phyloP scores from a whole-genome alignment of 1,284 basidiomycete genomes.

The Sanguinoderma infundibulare region DNA sequence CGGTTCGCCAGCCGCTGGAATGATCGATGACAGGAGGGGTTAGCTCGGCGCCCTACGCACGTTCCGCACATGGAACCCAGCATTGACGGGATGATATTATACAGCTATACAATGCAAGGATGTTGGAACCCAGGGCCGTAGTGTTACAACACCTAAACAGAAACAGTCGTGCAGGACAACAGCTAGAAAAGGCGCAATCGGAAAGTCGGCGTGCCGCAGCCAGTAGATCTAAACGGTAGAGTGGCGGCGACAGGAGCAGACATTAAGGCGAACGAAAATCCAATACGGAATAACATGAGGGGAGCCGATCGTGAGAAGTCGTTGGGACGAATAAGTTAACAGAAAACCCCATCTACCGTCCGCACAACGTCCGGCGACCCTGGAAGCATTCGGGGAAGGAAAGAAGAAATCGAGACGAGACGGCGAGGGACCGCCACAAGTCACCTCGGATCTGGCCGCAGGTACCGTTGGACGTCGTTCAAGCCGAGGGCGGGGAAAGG shows the following conservation, averaged over 20 bases:
- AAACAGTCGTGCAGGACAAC: background rate
- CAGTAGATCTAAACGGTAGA: background rate
- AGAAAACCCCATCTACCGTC: background rate
- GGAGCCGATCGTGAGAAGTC: constrained; percentile 13
- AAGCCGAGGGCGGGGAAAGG: constrained; percentile 49
- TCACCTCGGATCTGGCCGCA: constrained; percentile 5
- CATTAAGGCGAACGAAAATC: background rate
- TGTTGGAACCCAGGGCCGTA: background rate
- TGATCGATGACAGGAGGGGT: too few species aligned
- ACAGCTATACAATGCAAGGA: background rate
- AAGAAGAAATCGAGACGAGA: background rate
- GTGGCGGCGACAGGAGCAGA: background rate
- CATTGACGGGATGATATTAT: background rate
- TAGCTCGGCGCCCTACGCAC: too few species aligned
- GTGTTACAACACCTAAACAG: constrained; percentile 3
- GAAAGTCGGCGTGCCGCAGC: too few species aligned
- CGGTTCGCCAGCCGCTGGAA: too few species aligned
- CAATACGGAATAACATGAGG: background rate
- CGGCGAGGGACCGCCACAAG: background rate
- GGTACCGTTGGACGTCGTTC: constrained; percentile 25
- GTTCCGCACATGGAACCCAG: background rate
- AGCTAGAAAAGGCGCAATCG: too few species aligned
- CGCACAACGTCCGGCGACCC: background rate
- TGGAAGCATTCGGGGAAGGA: background rate
- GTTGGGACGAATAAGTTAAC: constrained; percentile 17